Conservation (phyloP, 495 filamentous ascomycete genomes). For the Hypoxylon fragiforme region DNA sequence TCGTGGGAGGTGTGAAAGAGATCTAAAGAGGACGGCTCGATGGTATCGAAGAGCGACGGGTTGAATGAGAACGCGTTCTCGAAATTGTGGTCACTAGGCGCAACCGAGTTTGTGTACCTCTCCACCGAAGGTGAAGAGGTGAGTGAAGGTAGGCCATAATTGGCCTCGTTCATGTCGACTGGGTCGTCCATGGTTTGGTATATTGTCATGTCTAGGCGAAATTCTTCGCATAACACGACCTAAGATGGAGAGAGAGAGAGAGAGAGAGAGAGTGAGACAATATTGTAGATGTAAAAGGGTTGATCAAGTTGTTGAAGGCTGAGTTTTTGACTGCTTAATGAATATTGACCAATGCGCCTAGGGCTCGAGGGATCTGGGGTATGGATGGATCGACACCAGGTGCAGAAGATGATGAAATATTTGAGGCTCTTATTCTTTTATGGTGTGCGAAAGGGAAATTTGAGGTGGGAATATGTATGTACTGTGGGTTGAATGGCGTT, state of each 20-base stretch:
- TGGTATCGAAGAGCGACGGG: conserved; percentile 12
- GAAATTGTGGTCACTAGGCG: conserved; percentile 8
- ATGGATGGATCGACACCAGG: conserved; percentile 6
- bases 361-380: conserved; percentile 4
- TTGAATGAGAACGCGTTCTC: conserved; percentile 8
- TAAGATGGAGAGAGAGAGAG: background rate
- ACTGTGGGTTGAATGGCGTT: conserved; percentile 23
- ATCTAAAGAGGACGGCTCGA: conserved; percentile 25
- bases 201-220: conserved; percentile 12
- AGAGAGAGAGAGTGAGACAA: background rate
- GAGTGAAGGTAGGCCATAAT: conserved; percentile 6
- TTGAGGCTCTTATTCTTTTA: conserved; percentile 20
- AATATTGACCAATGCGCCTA: conserved; percentile 11
- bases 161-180: conserved; percentile 22
- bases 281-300: background rate
- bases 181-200: conserved; percentile 22
- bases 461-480: background rate
- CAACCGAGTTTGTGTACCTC: conserved; percentile 5
- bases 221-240: conserved; percentile 16
- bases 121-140: conserved; percentile 20
- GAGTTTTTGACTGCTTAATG: background rate
- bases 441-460: background rate
- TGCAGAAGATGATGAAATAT: background rate
- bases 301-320: background rate
- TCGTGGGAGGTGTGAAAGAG: conserved; percentile 41